Evolutionary conservation across 768 basidiomycete genomes (phyloP).

Genomic region (Mycena leptocephala): DNA sequence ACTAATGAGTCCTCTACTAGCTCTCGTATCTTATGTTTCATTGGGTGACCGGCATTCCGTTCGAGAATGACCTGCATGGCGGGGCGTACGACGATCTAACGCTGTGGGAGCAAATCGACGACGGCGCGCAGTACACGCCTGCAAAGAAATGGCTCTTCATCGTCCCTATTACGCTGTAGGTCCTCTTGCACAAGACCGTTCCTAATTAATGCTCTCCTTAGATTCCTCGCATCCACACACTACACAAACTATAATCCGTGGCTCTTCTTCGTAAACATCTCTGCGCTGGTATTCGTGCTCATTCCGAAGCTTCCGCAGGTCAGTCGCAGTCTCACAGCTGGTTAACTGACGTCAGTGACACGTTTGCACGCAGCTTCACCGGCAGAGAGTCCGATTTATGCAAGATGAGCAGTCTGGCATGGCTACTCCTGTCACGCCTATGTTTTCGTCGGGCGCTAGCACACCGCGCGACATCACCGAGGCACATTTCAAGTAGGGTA

Average conservation of each 20-base stretch:
- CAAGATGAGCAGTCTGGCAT: constrained; percentile 75
- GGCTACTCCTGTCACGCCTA: constrained; percentile 76
- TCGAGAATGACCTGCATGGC: constrained; percentile 88
- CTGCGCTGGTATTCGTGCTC: constrained; percentile 84
- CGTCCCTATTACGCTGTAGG: constrained; percentile 92
- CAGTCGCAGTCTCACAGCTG: constrained; percentile 40
- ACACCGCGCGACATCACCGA: constrained; percentile 66
- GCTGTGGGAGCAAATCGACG: constrained; percentile 99
- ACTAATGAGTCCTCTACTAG: constrained; percentile 55
- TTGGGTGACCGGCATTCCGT: constrained; percentile 97
- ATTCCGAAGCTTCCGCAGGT: constrained; percentile 98
- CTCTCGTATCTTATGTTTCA: constrained; percentile 99
- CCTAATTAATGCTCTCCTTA: constrained; percentile 50
- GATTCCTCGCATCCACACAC: constrained; percentile 97
- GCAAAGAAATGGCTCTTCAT: constrained; percentile 97
- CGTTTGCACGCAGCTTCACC: constrained; percentile 73
- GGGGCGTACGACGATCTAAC: constrained; percentile 99
- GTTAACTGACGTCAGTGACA: constrained; percentile 10
- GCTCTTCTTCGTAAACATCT: constrained; percentile 92
- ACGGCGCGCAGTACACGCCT: constrained; percentile 98
- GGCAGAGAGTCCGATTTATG: constrained; percentile 87
- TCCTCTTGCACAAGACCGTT: constrained; percentile 32
- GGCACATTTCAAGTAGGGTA: constrained; percentile 50
- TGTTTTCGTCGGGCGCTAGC: constrained; percentile 68
- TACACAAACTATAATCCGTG: constrained; percentile 98